Evolutionary conservation across 768 basidiomycete species (phyloP), one percentile per base, ranked within the genome.

Genomic region (Trametes sanguinea): DNA sequence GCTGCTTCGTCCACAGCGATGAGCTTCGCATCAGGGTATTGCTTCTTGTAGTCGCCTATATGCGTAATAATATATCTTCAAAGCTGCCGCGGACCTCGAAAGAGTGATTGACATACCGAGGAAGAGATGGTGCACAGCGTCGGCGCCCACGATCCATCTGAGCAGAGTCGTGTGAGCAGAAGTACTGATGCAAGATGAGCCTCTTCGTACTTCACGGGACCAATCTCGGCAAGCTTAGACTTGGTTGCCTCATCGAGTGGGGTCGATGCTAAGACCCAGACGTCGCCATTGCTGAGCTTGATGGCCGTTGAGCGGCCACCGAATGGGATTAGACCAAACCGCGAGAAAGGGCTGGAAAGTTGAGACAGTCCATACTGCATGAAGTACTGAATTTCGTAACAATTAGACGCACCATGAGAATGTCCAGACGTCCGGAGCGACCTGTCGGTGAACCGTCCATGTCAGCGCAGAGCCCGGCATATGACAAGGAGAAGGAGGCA

Each of bases 241-340:
- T 87, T 87, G 2, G 91, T 93, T 30, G 85, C 84, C 2, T 76
- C 75, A 40, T 84, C 82, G 55, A 92, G 75, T 0, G 90, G 88
- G 7, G 88, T 88, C 1, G 91, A 93, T 0, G 90, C 92, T n/a
- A 93, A 77, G 11, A 94, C 79, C 85, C 91, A 95, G 30, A 95
- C 85, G 11, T 83, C 86, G 40, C 88, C 86, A 52, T 82, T 80
- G 42, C 75, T 74, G 27, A 95, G 78, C 73, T 81, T 84, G 67
- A 95, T 78, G 0, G 92, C 94, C 0, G 93, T 95, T 6, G 91
- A 87, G 47, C 94, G 79, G 17, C 93, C 92, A 1, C 94, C 94
- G 32, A 94, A 76, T 3, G 92, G 90, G 14, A 92, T 67, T 30
- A 92, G 7, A 8, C 85, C 84, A 61, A 81, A 84, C 45, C 91